phyloP scores from a whole-genome alignment of 192 early-diverging fungal genomes.

The Physocladia obscura region DNA sequence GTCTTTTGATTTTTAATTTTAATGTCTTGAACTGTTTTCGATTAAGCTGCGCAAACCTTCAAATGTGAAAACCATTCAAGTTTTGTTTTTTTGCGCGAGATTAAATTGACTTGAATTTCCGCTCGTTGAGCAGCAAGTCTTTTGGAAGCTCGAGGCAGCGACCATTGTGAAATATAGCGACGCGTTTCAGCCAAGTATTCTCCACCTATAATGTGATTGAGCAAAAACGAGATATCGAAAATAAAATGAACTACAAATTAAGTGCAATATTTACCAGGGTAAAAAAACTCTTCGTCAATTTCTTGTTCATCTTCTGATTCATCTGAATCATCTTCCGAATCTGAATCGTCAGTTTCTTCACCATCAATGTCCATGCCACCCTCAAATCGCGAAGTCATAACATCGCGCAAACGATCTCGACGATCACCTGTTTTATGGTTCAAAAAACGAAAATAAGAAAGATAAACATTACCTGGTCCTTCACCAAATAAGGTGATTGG shows the following conservation, averaged over 20 bases:
- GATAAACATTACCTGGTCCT: constrained; percentile 61
- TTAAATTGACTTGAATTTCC: constrained; percentile 66
- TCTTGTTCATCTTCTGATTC: constrained; percentile 24
- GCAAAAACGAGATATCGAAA: too few species aligned
- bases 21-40: not conserved
- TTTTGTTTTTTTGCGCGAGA: constrained; percentile 65
- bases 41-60: constrained; percentile 63
- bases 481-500: constrained; percentile 94
- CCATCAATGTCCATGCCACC: constrained; percentile 36
- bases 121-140: constrained; percentile 65
- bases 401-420: constrained; percentile 73
- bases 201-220: constrained; percentile 3
- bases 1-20: too few species aligned
- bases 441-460: not conserved
- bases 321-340: constrained; percentile 59
- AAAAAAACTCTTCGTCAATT: constrained; percentile 47
- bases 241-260: not conserved
- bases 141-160: constrained; percentile 59
- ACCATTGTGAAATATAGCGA: constrained; percentile 13
- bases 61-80: constrained; percentile 72
- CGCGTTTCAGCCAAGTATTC: constrained; percentile 46
- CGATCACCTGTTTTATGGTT: constrained; percentile 68
- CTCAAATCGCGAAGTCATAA: constrained; percentile 62
- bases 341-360: constrained; percentile 49
- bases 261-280: constrained; percentile 1